These are phyloP conservation scores for Citrus cavaleriei DNA, from an alignment of 345 rosid genomes.

Conservation along the genomic window DNA sequence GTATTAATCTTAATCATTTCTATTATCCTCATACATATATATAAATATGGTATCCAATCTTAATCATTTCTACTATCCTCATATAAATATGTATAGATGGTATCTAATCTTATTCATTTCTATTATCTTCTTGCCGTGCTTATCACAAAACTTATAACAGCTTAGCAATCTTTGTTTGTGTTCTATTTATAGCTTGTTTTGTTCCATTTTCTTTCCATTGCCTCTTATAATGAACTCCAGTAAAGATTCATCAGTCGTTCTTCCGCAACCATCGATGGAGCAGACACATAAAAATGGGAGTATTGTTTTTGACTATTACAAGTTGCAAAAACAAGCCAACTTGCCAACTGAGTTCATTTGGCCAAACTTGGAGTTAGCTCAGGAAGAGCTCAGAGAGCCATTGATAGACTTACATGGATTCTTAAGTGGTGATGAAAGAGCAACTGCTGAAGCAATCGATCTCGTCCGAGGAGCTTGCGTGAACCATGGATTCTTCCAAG, in stretches of 20 bases:
- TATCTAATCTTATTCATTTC: no score
- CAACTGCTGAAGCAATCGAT: constrained; percentile 28
- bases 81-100: not conserved
- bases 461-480: constrained; percentile 42
- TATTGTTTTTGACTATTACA: constrained; percentile 27
- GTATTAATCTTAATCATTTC: no score
- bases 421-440: constrained; percentile 32
- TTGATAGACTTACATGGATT: constrained; percentile 45
- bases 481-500: constrained; percentile 61
- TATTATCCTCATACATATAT: not conserved
- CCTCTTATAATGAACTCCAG: constrained; percentile 25
- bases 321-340: constrained; percentile 25
- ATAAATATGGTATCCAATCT: not conserved
- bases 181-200: constrained; percentile 7
- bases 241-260: constrained; percentile 12
- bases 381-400: constrained; percentile 45
- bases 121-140: no score
- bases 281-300: not conserved
- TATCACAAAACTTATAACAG: not conserved
- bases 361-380: constrained; percentile 30
- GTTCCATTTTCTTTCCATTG: not conserved
- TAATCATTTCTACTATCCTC: no score
- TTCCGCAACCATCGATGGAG: constrained; percentile 1
- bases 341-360: constrained; percentile 48
- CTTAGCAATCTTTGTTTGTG: not conserved